These are phyloP conservation scores for Amanita rubescens DNA, from an alignment of 768 basidiomycete genomes.

Conservation along the genomic window DNA sequence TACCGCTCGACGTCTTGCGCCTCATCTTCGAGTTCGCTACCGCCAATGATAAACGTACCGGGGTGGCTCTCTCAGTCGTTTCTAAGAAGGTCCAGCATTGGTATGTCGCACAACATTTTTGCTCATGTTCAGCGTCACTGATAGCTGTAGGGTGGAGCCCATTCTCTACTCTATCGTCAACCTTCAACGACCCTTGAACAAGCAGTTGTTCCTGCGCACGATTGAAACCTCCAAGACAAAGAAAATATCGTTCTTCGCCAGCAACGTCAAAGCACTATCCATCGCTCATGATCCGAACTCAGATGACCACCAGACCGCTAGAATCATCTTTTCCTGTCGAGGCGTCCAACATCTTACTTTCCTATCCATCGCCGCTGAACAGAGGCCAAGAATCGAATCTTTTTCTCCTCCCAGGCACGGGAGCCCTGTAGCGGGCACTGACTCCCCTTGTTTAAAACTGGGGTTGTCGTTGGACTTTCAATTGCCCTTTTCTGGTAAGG, in stretches of 20 bases:
- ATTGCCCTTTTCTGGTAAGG: not conserved
- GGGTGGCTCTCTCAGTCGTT: conserved; percentile 23
- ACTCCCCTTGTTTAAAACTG: not conserved
- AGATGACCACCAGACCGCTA: conserved; percentile 18
- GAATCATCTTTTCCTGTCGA: conserved; percentile 27
- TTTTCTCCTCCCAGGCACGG: not conserved
- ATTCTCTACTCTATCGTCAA: conserved; percentile 28
- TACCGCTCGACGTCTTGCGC: conserved; percentile 31
- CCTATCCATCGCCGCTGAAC: conserved; percentile 23
- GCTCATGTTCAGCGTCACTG: not conserved
- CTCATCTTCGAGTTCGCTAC: conserved; percentile 29
- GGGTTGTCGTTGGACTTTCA: not conserved
- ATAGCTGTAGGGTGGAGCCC: conserved; percentile 24
- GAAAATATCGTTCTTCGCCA: conserved; percentile 26
- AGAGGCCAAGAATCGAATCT: not conserved
- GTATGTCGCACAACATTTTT: conserved; percentile 15
- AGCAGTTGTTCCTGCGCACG: conserved; percentile 29
- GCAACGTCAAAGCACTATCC: conserved; percentile 27
- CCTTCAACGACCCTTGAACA: conserved; percentile 24
- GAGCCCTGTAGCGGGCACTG: not conserved
- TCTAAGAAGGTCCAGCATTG: conserved; percentile 25
- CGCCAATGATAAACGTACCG: conserved; percentile 21
- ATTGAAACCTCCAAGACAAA: conserved; percentile 27
- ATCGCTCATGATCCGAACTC: conserved; percentile 27
- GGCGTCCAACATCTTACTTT: conserved; percentile 29